Evolutionary conservation across 2,329 filamentous ascomycete genomes (phyloP).

Genomic region (Chaetomium sp.): DNA sequence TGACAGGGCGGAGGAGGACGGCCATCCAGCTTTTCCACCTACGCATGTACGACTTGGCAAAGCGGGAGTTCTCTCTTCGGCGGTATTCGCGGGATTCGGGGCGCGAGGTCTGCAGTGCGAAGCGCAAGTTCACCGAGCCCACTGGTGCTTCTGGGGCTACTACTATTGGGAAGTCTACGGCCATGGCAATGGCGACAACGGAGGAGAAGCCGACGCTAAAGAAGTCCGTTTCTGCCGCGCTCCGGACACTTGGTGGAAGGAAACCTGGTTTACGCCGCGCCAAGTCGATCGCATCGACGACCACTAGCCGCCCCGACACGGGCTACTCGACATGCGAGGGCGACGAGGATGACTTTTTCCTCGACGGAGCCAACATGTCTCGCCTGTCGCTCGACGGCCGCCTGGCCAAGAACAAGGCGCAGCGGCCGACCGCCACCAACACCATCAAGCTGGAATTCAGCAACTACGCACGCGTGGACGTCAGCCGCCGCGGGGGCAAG

Average conservation of each 20-base stretch:
- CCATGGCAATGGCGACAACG: conserved; percentile 22
- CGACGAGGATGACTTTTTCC: conserved; percentile 27
- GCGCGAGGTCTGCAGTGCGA: conserved; percentile 82
- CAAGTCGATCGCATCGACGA: conserved; percentile 28
- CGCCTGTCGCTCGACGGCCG: conserved; percentile 28
- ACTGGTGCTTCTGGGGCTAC: conserved; percentile 43
- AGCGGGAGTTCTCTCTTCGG: conserved; percentile 81
- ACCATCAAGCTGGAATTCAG: conserved; percentile 88
- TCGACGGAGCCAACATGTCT: conserved; percentile 22
- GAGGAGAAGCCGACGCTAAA: conserved; percentile 38
- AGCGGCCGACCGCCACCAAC: conserved; percentile 56
- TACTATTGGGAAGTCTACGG: no score
- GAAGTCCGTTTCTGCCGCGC: conserved; percentile 43
- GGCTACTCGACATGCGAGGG: conserved; percentile 31
- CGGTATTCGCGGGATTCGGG: conserved; percentile 91
- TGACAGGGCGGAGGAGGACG: conserved; percentile 58
- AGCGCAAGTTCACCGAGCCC: conserved; percentile 59
- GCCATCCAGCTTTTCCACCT: conserved; percentile 81
- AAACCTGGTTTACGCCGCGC: conserved; percentile 33
- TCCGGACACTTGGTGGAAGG: conserved; percentile 38
- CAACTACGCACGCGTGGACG: conserved; percentile 89
- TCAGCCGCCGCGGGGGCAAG: conserved; percentile 62
- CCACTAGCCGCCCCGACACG: conserved; percentile 30
- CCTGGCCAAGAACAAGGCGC: conserved; percentile 22
- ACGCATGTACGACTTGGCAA: conserved; percentile 84